Percentiles rank a stretch among this genome's conserved stretches.
Evolutionary conservation across 1,284 basidiomycete genomes (phyloP).

Genomic region (Prillingera fragicola): DNA sequence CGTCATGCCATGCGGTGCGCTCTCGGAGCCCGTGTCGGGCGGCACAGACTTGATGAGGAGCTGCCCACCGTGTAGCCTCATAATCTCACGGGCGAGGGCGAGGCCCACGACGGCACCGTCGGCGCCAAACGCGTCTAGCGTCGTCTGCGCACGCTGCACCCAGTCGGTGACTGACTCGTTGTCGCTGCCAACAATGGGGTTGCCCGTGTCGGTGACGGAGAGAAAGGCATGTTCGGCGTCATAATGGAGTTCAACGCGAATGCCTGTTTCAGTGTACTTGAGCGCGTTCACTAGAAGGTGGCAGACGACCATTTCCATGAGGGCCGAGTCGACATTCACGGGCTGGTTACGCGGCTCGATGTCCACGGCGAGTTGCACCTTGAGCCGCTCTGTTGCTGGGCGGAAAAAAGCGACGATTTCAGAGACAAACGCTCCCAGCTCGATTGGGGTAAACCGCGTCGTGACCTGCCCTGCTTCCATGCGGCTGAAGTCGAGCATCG

Average conservation of each 20-base stretch:
- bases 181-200: slow-evolving; percentile 33
- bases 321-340: slow-evolving; percentile 36
- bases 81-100: slow-evolving; percentile 26
- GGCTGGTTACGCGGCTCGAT: slow-evolving; percentile 22
- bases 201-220: slow-evolving; percentile 38
- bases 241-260: slow-evolving; percentile 19
- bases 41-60: slow-evolving; percentile 28
- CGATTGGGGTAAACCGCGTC: slow-evolving; percentile 31
- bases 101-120: slow-evolving; percentile 17
- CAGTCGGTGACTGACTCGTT: slow-evolving; percentile 11
- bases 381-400: slow-evolving; percentile 19
- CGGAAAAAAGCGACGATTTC: slow-evolving; percentile 42
- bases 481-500: slow-evolving; percentile 32
- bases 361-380: slow-evolving; percentile 20
- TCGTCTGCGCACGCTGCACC: slow-evolving; percentile 13
- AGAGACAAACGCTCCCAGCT: slow-evolving; percentile 31
- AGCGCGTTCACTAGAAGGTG: slow-evolving; percentile 37
- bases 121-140: not conserved
- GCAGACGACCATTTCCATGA: slow-evolving; percentile 42
- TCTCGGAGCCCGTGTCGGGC: slow-evolving; percentile 24
- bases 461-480: slow-evolving; percentile 31
- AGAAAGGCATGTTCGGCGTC: slow-evolving; percentile 19
- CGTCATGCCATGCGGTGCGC: slow-evolving; percentile 16
- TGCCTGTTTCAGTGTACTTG: slow-evolving; percentile 25
- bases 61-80: slow-evolving; percentile 40